Base-by-base conservation (phyloP, 2,329 filamentous ascomycete species). In the Trichoderma harzianum region DNA sequence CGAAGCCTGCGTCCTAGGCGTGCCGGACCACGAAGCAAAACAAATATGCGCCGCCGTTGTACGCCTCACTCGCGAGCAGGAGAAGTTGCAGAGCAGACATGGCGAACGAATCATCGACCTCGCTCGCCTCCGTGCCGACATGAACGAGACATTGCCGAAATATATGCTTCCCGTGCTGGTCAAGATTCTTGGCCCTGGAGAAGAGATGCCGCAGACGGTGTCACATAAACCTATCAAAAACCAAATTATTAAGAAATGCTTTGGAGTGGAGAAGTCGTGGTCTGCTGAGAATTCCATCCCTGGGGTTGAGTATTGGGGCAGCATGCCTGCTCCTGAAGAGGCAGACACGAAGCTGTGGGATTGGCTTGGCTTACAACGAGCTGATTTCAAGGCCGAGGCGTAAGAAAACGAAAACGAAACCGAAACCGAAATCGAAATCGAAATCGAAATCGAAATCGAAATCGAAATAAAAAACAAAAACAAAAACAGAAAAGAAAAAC, bases 11-110 rank as follows among this genome's bases (percentile, higher is more conserved):
- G 72, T 77, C 28, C 55, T 77, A 28, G 74, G 64, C 7, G 72
- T 77, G 2, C 76, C 76, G 1, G 73, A 76, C 24, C 62, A 75
- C 47, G 73, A 76, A 26, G 65, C 70, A 1, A 74, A 70, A 26
- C 65, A 75, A 21, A 66, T 76, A 28, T 77, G 76, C 39, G 76
- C 68, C 4, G 74, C 75, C 14, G 63, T 77, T 24, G 65, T 77
- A 6, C 72, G 74, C 8, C 62, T 73, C 10, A 70, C 68, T 7
- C 53, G 55, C 3, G 63, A 70, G 26, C 68, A 70, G 14, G 60
- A 63, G 21, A 39, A 66, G 32, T 7, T 55, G 6, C 66, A 58
- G 12, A 64, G 70, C 26, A 51, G 67, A 28, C 11, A 36, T 7
- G 16, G 28, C 7, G 28, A 67, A n/a, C 34, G 34, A 26, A 24